Evolutionary conservation across 352 stramenopile species (phyloP).

Genomic region (Thalassiosira sp.): DNA sequence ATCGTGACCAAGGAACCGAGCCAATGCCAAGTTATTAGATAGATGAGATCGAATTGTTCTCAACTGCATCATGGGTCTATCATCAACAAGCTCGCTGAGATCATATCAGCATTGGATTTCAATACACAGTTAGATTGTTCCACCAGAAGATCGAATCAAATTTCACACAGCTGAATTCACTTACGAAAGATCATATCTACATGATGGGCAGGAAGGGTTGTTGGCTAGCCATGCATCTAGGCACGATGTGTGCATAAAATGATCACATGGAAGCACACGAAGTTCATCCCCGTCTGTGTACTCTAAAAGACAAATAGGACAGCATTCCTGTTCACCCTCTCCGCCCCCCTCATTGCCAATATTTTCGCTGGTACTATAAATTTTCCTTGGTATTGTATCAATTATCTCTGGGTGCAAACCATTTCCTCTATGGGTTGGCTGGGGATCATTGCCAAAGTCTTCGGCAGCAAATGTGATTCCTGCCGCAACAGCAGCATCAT

Average conservation of each 20-base stretch:
- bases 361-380: slow-evolving; percentile 39
- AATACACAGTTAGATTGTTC: too few relatives aligned
- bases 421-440: slow-evolving; percentile 28
- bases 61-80: slow-evolving; percentile 52
- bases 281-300: slow-evolving; percentile 90
- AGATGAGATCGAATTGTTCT: slow-evolving; percentile 41
- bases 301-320: slow-evolving; percentile 90
- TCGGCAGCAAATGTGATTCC: slow-evolving; percentile 20
- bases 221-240: slow-evolving; percentile 91
- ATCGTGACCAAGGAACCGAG: slow-evolving; percentile 33
- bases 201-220: slow-evolving; percentile 89
- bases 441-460: slow-evolving; percentile 29
- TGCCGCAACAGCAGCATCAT: slow-evolving; percentile 29
- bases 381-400: slow-evolving; percentile 59
- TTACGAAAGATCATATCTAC: slow-evolving; percentile 59
- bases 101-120: too few relatives aligned
- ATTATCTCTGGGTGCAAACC: slow-evolving; percentile 59
- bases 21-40: slow-evolving; percentile 20
- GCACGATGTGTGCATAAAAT: slow-evolving; percentile 92
- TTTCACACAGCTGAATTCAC: too few relatives aligned
- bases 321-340: slow-evolving; percentile 73
- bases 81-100: slow-evolving; percentile 51
- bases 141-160: too few relatives aligned
- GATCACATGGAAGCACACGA: slow-evolving; percentile 91
- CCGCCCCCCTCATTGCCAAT: slow-evolving; percentile 25